phyloP scores from a whole-genome alignment of 2,329 filamentous ascomycete genomes.

The Microthyrium microscopicum region DNA sequence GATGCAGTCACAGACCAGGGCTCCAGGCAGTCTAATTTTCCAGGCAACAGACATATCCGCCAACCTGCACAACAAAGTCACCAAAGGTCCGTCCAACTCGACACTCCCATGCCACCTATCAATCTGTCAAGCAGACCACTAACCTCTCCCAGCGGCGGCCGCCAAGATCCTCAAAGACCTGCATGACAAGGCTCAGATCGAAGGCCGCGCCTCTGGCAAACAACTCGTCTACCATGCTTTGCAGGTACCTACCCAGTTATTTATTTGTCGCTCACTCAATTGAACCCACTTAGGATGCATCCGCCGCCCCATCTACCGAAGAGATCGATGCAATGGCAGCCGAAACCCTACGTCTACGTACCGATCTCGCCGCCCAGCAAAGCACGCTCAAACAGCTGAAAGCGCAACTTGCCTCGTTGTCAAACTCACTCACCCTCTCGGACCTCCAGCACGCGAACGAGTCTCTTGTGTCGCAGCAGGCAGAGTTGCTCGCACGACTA shows the following conservation, averaged over 20 bases:
- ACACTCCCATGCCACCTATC: neutral
- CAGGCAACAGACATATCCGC: slow-evolving; percentile 40
- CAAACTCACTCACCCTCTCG: slow-evolving; percentile 31
- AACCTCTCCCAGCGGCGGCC: slow-evolving; percentile 30
- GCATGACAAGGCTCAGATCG: slow-evolving; percentile 41
- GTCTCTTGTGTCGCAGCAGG: slow-evolving; percentile 28
- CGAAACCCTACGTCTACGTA: slow-evolving; percentile 30
- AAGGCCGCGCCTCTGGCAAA: slow-evolving; percentile 39
- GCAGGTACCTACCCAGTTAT: slow-evolving; percentile 18
- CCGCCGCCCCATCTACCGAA: slow-evolving; percentile 30
- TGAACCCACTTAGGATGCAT: slow-evolving; percentile 18
- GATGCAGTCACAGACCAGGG: slow-evolving; percentile 7
- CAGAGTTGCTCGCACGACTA: slow-evolving; percentile 24
- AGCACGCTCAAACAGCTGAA: slow-evolving; percentile 33
- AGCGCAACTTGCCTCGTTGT: slow-evolving; percentile 27
- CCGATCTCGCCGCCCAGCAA: slow-evolving; percentile 27
- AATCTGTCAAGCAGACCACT: no score
- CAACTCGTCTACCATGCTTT: slow-evolving; percentile 43
- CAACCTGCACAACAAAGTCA: slow-evolving; percentile 44
- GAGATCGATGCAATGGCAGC: slow-evolving; percentile 32
- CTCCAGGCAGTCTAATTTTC: neutral
- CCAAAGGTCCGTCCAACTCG: slow-evolving; percentile 28
- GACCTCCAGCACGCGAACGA: slow-evolving; percentile 30
- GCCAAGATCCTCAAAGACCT: slow-evolving; percentile 47
- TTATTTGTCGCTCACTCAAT: slow-evolving; percentile 1